Evolutionary conservation across 2,329 filamentous ascomycete species (phyloP).

Genomic region (Diaporthe aspalathi): DNA sequence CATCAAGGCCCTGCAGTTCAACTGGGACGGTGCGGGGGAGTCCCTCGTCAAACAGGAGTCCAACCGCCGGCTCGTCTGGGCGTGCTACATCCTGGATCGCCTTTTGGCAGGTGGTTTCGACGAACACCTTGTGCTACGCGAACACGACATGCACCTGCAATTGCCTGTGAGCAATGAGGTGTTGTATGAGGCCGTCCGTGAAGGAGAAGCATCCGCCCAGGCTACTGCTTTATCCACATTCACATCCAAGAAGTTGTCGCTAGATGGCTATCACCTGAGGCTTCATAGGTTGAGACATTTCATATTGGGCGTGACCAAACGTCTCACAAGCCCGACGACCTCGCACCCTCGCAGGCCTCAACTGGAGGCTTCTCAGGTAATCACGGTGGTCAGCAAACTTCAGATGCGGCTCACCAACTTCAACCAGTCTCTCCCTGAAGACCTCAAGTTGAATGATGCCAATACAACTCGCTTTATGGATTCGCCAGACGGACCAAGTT

Average conservation of each 20-base stretch:
- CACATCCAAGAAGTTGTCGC: background rate
- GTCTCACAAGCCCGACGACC: constrained; percentile 32
- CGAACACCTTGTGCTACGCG: constrained; percentile 52
- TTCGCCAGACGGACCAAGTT: constrained; percentile 48
- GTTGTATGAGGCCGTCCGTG: constrained; percentile 44
- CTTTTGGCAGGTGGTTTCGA: constrained; percentile 54
- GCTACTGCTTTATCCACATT: background rate
- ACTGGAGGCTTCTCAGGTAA: constrained; percentile 53
- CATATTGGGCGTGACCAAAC: constrained; percentile 46
- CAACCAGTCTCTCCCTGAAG: constrained; percentile 50
- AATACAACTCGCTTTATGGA: constrained; percentile 49
- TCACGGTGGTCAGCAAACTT: constrained; percentile 51
- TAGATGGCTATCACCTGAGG: constrained; percentile 51
- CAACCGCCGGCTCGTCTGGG: constrained; percentile 52
- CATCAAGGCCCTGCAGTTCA: constrained; percentile 53
- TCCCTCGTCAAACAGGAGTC: constrained; percentile 52
- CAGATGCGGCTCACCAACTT: constrained; percentile 53
- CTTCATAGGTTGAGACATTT: constrained; percentile 52
- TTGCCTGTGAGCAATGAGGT: constrained; percentile 51
- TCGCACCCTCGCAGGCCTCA: constrained; percentile 41
- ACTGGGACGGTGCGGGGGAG: constrained; percentile 51
- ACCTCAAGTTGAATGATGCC: constrained; percentile 50
- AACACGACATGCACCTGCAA: constrained; percentile 53
- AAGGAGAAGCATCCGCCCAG: background rate
- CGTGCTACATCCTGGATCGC: constrained; percentile 53